Percentiles rank a stretch among this genome's conserved stretches.
Evolutionary conservation across 2,329 filamentous ascomycete genomes (phyloP).

Genomic region (Colletotrichum tropicale): DNA sequence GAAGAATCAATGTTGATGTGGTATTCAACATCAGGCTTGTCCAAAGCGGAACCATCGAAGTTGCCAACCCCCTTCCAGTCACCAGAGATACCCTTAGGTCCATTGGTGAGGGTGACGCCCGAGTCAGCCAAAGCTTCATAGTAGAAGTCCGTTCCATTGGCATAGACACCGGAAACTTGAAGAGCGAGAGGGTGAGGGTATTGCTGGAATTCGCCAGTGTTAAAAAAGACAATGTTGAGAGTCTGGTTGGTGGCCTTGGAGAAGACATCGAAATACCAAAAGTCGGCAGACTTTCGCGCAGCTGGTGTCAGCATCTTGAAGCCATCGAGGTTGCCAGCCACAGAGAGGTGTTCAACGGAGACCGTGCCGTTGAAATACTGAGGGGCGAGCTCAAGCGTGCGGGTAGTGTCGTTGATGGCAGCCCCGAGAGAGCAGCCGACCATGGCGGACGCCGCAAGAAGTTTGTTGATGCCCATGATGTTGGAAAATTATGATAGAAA

Average conservation of each 20-base stretch:
- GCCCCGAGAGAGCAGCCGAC: not conserved
- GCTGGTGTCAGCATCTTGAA: not conserved
- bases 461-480: not conserved
- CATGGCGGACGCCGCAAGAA: not conserved
- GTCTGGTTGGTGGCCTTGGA: not conserved
- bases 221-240: not conserved
- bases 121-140: not conserved
- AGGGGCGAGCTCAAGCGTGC: not conserved
- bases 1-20: not conserved
- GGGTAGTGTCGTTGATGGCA: not conserved
- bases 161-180: not conserved
- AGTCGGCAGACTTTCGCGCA: not conserved
- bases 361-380: not conserved
- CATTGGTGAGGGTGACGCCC: not conserved
- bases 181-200: not conserved
- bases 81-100: not conserved
- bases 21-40: not conserved
- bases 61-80: not conserved
- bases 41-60: not conserved
- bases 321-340: not conserved
- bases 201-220: not conserved
- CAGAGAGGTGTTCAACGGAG: not conserved
- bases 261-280: not conserved
- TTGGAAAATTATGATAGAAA: not conserved
- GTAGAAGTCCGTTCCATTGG: not conserved